phyloP scores from a whole-genome alignment of 768 basidiomycete species.

The Amyloporia xantha region DNA sequence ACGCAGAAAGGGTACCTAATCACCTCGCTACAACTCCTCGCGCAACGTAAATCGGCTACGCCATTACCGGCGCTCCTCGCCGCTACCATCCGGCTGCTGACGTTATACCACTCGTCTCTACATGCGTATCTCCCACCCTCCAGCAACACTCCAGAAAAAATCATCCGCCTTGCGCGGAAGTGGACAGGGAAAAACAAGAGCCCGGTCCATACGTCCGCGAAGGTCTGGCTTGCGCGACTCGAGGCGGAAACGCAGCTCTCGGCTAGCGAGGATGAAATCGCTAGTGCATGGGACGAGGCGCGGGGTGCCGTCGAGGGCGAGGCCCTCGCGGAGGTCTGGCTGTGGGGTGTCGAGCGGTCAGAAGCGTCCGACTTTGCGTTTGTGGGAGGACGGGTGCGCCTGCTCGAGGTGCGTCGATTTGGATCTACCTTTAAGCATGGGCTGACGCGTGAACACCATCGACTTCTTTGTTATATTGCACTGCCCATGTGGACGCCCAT shows the following conservation, averaged over 20 bases:
- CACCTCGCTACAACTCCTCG: constrained; percentile 20
- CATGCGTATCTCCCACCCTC: constrained; percentile 16
- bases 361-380: constrained; percentile 6
- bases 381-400: constrained; percentile 11
- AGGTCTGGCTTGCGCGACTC: constrained; percentile 50
- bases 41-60: constrained; percentile 14
- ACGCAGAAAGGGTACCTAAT: constrained; percentile 23
- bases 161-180: constrained; percentile 35
- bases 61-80: constrained; percentile 27
- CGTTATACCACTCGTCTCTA: constrained; percentile 12
- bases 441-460: neutral
- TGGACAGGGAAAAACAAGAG: constrained; percentile 31
- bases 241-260: constrained; percentile 32
- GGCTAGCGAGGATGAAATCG: constrained; percentile 16
- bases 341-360: constrained; percentile 41
- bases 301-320: constrained; percentile 29
- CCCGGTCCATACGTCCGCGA: constrained; percentile 25
- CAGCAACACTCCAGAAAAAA: constrained; percentile 22
- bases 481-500: neutral
- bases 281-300: constrained; percentile 39
- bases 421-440: neutral
- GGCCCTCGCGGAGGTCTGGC: constrained; percentile 40
- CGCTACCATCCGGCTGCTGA: constrained; percentile 31
- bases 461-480: neutral
- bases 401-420: constrained; percentile 20